phyloP scores from a whole-genome alignment of 1,284 basidiomycete species.

The Lignosus rhinocerotis region DNA sequence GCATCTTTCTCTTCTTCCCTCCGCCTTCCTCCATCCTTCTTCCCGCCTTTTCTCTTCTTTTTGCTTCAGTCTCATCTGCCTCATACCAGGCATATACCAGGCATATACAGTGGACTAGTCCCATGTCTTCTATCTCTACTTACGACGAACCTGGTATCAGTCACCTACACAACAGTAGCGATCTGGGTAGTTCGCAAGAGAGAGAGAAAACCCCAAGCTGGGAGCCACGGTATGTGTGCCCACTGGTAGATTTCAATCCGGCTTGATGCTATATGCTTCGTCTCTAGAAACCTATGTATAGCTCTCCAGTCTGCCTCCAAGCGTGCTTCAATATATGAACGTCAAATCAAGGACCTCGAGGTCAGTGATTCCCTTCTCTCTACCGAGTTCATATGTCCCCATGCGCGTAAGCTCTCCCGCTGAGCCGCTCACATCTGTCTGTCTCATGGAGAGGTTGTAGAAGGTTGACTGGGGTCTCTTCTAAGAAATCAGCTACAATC shows the following conservation, averaged over 20 bases:
- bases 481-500: conserved; percentile 8
- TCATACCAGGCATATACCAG: neutral
- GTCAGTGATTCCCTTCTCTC: conserved; percentile 36
- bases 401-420: neutral
- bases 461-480: conserved; percentile 1
- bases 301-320: conserved; percentile 48
- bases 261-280: neutral
- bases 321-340: conserved; percentile 56
- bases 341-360: conserved; percentile 70
- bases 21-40: neutral
- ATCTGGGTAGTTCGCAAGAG: conserved; percentile 14
- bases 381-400: neutral
- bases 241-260: neutral
- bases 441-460: conserved; percentile 8
- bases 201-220: conserved; percentile 14
- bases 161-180: conserved; percentile 8
- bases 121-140: conserved; percentile 18
- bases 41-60: neutral
- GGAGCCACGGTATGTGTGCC: conserved; percentile 19
- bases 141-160: conserved; percentile 13
- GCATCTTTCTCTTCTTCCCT: conserved; percentile 9
- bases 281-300: conserved; percentile 29
- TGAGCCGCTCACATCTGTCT: neutral
- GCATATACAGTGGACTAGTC: neutral
- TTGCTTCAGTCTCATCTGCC: neutral